phyloP scores from a whole-genome alignment of 1,139 yeast genomes.

The Sugiyamaella japonica region DNA sequence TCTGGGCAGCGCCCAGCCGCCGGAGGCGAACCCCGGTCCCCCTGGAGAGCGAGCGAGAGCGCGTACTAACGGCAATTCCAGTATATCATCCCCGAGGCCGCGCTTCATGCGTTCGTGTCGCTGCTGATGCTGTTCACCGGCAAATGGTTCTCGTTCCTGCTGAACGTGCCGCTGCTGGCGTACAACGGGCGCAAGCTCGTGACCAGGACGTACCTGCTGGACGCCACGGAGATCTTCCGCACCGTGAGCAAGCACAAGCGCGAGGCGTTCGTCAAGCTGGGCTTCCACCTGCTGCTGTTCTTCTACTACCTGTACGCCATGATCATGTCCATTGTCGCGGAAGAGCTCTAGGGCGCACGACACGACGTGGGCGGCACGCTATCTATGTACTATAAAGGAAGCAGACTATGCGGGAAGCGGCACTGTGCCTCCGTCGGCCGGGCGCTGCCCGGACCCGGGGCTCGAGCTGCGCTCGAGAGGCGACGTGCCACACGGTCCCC shows the following conservation, averaged over 20 bases:
- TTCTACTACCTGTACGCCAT: constrained; percentile 90
- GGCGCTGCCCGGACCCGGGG: too few relatives aligned
- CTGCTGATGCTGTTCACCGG: constrained; percentile 71
- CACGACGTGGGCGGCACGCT: background rate
- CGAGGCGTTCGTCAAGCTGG: constrained; percentile 82
- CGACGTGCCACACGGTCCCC: background rate
- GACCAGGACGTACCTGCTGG: constrained; percentile 72
- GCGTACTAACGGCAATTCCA: constrained; percentile 20
- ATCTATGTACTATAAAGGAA: background rate
- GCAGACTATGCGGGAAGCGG: too few relatives aligned
- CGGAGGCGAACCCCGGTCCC: background rate
- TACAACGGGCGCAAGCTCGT: constrained; percentile 72
- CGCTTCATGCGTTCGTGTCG: constrained; percentile 68
- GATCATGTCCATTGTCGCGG: constrained; percentile 75
- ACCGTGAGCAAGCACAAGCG: constrained; percentile 85
- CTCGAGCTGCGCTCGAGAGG: too few relatives aligned
- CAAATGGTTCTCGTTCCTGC: constrained; percentile 80
- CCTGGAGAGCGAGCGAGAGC: background rate
- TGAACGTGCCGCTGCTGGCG: constrained; percentile 77
- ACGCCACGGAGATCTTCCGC: constrained; percentile 93
- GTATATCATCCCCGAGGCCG: constrained; percentile 83
- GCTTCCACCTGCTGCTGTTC: constrained; percentile 82
- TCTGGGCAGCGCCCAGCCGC: background rate
- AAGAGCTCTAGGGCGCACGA: constrained; percentile 16
- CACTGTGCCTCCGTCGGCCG: too few relatives aligned